Base-by-base conservation (phyloP, 1,139 yeast species). In the Suhomyces taliae region DNA sequence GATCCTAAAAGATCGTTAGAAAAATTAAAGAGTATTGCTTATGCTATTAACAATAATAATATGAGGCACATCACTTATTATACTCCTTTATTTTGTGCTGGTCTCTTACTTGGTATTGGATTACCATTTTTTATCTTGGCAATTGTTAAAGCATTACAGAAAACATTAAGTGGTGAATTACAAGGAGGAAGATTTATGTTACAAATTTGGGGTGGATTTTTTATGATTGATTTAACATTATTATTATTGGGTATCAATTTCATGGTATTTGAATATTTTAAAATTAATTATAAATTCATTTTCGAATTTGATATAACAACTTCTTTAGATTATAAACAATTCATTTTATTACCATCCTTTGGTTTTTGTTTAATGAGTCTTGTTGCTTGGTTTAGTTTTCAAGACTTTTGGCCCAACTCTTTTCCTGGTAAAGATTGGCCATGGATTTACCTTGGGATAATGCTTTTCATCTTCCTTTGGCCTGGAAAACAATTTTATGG, bases 141-240 rank as follows among this genome's bases (percentile, higher is more conserved):
- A 0, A 48, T 85, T 4, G 79, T 78, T 48, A 53, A 62, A 2
- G 91, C 84, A 0, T 55, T 84, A 1, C 59, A 66, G 43, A 71
- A 68, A 42, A 69, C 82, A 0, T 37, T 76, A 8, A 58, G 58
- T 36, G 64, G 65, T 1, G 62, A 65, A 3, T 61, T 79, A 12
- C 79, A 81, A 1, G 84, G 80, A 52, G 87, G 83, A 0, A 69
- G 67, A 41, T 85, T 68, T 50, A 61, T 91, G 48, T 66, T 93
- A 41, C 98, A 95, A 59, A 76, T 93, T 5, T 93, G 97, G 96
- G 97, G 85, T 6, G 98, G 98, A 1, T 90, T 90, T 63, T 81
- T 90, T 54, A 61, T 90, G 47, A 65, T 86, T 6, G 72, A 79
- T 38, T 57, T 90, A 14, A 76, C 86, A 59, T 67, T 83, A 11